A percentile compares a stretch with the other conserved stretches of the same genome.
Conservation (phyloP, 2,329 filamentous ascomycete species). For the Penicillium sp. region DNA sequence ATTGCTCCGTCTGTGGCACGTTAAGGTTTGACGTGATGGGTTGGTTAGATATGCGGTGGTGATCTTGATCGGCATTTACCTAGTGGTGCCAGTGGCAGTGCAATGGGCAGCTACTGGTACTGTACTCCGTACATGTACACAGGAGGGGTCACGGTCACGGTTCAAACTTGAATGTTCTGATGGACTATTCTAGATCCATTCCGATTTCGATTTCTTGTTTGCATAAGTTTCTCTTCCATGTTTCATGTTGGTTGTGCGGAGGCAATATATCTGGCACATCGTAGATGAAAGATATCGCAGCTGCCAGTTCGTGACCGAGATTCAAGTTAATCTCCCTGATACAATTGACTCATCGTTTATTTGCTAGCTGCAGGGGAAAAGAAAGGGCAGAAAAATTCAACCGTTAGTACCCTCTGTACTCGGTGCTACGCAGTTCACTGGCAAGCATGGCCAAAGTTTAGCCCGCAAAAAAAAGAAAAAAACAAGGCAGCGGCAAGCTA, state of each 20-base stretch:
- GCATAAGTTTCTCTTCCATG: no score
- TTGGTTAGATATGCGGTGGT: not conserved
- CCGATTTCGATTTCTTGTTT: no score
- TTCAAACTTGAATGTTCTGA: not conserved
- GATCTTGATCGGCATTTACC: not conserved
- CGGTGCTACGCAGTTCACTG: not conserved
- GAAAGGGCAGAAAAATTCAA: no score
- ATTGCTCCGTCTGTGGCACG: not conserved
- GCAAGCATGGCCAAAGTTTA: no score
- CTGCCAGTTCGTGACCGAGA: not conserved
- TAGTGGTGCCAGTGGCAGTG: not conserved
- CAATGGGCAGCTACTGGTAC: no score
- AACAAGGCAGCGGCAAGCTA: slow-evolving; percentile 25
- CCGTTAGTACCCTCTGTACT: not conserved
- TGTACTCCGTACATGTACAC: no score
- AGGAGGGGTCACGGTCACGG: no score
- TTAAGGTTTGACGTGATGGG: slow-evolving; percentile 16
- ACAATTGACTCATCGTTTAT: no score
- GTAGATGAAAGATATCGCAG: no score
- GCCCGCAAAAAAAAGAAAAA: not conserved
- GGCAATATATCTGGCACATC: not conserved
- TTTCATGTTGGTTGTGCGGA: not conserved
- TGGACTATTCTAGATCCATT: no score
- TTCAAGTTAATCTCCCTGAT: no score
- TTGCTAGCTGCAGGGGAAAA: no score